These are phyloP conservation scores for Byssoonygena ceratinophila DNA, from an alignment of 2,329 filamentous ascomycete genomes.

Conservation along the genomic window DNA sequence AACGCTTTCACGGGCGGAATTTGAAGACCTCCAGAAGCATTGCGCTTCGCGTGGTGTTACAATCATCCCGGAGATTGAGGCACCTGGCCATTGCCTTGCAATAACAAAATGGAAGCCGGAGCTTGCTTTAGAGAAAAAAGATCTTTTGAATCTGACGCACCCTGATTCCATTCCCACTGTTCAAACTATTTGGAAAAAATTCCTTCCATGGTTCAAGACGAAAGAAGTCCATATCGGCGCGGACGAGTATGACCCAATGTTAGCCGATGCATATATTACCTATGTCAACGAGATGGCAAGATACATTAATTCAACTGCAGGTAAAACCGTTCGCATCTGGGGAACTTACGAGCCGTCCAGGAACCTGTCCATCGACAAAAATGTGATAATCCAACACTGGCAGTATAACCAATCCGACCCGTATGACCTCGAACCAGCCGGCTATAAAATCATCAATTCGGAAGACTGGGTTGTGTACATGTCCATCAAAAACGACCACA, in stretches of 20 bases:
- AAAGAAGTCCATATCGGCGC: slow-evolving; percentile 32
- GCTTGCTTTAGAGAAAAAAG: slow-evolving; percentile 41
- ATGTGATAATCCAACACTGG: slow-evolving; percentile 46
- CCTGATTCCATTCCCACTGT: slow-evolving; percentile 46
- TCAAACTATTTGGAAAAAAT: slow-evolving; percentile 43
- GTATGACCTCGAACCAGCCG: slow-evolving; percentile 32
- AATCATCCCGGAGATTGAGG: slow-evolving; percentile 50
- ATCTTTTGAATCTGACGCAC: slow-evolving; percentile 47
- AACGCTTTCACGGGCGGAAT: slow-evolving; percentile 43
- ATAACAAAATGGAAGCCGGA: slow-evolving; percentile 52
- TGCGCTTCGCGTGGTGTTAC: slow-evolving; percentile 49
- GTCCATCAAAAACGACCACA: slow-evolving; percentile 46
- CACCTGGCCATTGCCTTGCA: slow-evolving; percentile 47
- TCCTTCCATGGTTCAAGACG: slow-evolving; percentile 43
- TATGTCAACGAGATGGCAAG: slow-evolving; percentile 43
- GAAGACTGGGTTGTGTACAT: slow-evolving; percentile 48
- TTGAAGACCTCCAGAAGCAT: slow-evolving; percentile 43
- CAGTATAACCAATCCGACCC: slow-evolving; percentile 46
- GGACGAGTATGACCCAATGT: slow-evolving; percentile 40
- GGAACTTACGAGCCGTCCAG: slow-evolving; percentile 43
- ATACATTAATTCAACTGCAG: slow-evolving; percentile 35
- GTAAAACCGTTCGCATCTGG: slow-evolving; percentile 46
- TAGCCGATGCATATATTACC: slow-evolving; percentile 36
- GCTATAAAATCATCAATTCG: slow-evolving; percentile 45
- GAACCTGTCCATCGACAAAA: slow-evolving; percentile 32